Conservation (phyloP, 2,329 filamentous ascomycete genomes). For the Verticillium isaacii region DNA sequence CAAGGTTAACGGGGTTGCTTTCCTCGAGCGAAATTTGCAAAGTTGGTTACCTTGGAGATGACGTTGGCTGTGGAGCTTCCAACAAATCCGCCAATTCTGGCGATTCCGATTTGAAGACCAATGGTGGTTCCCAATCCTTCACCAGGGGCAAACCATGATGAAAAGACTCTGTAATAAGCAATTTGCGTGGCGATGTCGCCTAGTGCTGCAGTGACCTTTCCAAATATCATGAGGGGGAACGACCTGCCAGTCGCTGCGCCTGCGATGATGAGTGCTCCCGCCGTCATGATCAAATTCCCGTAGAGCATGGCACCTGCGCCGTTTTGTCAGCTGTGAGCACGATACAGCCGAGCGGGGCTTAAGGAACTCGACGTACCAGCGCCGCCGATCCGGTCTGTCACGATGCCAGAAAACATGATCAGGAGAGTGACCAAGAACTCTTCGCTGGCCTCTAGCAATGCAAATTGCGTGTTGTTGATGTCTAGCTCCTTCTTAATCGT, state of each 20-base stretch:
- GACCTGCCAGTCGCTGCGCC: conserved; percentile 50
- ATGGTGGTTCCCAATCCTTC: conserved; percentile 59
- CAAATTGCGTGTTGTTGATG: conserved; percentile 56
- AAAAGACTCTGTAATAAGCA: conserved; percentile 62
- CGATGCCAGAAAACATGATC: conserved; percentile 47
- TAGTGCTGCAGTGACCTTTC: conserved; percentile 48
- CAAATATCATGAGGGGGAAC: conserved; percentile 56
- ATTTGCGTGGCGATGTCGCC: conserved; percentile 62
- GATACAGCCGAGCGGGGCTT: background rate
- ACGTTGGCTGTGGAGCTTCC: conserved; percentile 57
- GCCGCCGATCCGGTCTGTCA: conserved; percentile 56
- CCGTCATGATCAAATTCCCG: conserved; percentile 52
- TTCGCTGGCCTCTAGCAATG: conserved; percentile 54
- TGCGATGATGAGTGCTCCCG: conserved; percentile 55
- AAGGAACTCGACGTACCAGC: conserved; percentile 30
- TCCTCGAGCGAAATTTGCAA: background rate
- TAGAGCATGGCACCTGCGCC: conserved; percentile 47
- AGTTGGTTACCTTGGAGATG: conserved; percentile 34
- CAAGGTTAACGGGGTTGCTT: background rate
- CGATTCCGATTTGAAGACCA: conserved; percentile 54
- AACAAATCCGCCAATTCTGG: conserved; percentile 58
- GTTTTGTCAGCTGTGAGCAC: background rate
- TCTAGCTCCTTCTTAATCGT: conserved; percentile 56
- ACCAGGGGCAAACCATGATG: conserved; percentile 58
- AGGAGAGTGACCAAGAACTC: conserved; percentile 58